Percentiles rank a stretch among this genome's conserved stretches.
Evolutionary conservation across 345 rosid genomes (phyloP).

Genomic region (Passiflora organensis): DNA sequence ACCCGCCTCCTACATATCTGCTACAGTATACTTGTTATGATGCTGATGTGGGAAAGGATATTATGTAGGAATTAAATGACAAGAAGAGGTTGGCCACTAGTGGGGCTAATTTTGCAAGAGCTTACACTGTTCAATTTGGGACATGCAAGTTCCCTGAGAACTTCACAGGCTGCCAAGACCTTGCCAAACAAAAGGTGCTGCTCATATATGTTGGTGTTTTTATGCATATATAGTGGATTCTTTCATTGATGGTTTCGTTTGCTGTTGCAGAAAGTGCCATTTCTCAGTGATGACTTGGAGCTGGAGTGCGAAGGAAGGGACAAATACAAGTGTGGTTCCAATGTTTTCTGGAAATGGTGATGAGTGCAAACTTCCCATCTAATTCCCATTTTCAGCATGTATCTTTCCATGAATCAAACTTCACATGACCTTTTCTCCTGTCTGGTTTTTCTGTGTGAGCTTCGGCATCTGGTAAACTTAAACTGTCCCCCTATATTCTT

Average conservation of each 20-base stretch:
- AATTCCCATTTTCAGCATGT: conserved; percentile 21
- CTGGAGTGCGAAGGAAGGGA: conserved; percentile 95
- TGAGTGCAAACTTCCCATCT: conserved; percentile 13
- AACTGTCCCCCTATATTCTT: too few relatives aligned
- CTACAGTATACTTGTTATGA: neutral
- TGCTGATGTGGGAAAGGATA: neutral
- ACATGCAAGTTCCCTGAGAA: conserved; percentile 96
- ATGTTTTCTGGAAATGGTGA: conserved; percentile 99
- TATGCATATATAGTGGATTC: too few relatives aligned
- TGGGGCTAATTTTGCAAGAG: conserved; percentile 95
- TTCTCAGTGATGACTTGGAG: conserved; percentile 67
- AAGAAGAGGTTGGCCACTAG: conserved; percentile 95
- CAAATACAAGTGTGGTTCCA: conserved; percentile 97
- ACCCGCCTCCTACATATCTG: too few relatives aligned
- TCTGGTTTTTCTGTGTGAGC: neutral
- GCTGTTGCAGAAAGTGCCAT: conserved; percentile 83
- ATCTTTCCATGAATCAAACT: conserved; percentile 20
- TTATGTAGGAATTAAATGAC: conserved; percentile 75
- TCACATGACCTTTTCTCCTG: conserved; percentile 2
- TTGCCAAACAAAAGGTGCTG: conserved; percentile 93
- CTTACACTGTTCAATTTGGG: conserved; percentile 88
- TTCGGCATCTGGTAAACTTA: too few relatives aligned
- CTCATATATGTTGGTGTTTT: neutral
- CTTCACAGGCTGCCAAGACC: conserved; percentile 99
- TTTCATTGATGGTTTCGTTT: neutral